Evolutionary conservation across 148 eudicot species (phyloP).

Genomic region (Rhododendron kiyosumense): DNA sequence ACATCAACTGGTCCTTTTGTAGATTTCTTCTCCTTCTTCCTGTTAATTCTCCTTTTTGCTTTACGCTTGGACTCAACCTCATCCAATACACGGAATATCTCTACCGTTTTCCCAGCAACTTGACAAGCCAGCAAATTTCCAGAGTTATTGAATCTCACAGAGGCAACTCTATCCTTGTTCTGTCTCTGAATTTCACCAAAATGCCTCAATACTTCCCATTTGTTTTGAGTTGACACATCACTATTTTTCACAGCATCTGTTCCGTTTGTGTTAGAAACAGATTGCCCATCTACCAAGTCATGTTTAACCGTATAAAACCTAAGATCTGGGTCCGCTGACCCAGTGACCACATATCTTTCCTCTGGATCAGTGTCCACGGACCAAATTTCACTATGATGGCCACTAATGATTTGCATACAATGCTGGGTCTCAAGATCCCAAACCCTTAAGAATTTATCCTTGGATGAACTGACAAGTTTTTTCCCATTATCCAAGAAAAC

Average conservation of each 20-base stretch:
- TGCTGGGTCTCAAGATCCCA: slow-evolving; percentile 98
- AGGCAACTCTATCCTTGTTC: slow-evolving; percentile 80
- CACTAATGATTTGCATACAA: slow-evolving; percentile 89
- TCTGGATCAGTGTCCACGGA: slow-evolving; percentile 75
- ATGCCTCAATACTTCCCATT: slow-evolving; percentile 78
- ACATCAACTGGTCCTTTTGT: slow-evolving; percentile 38
- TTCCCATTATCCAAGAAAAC: slow-evolving; percentile 77
- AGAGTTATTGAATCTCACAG: slow-evolving; percentile 62
- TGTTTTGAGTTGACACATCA: slow-evolving; percentile 28
- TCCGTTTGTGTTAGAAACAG: slow-evolving; percentile 24
- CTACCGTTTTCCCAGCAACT: slow-evolving; percentile 87
- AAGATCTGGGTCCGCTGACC: slow-evolving; percentile 86
- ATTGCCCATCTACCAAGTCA: slow-evolving; percentile 31
- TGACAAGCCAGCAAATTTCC: slow-evolving; percentile 91
- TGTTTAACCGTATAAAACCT: slow-evolving; percentile 66
- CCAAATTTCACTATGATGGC: slow-evolving; percentile 98
- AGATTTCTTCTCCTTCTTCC: slow-evolving; percentile 79
- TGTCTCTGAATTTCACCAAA: slow-evolving; percentile 88
- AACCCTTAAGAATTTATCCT: slow-evolving; percentile 90
- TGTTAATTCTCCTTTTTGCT: slow-evolving; percentile 79
- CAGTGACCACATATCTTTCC: slow-evolving; percentile 79
- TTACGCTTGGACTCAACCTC: slow-evolving; percentile 80
- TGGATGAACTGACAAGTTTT: slow-evolving; percentile 89
- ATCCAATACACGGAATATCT: slow-evolving; percentile 74
- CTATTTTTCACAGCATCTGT: slow-evolving; percentile 25